A percentile compares a stretch with the other conserved stretches of the same genome.
These are phyloP conservation scores for Gossypium davidsonii DNA, from an alignment of 441 rosid genomes.

Conservation along the genomic window DNA sequence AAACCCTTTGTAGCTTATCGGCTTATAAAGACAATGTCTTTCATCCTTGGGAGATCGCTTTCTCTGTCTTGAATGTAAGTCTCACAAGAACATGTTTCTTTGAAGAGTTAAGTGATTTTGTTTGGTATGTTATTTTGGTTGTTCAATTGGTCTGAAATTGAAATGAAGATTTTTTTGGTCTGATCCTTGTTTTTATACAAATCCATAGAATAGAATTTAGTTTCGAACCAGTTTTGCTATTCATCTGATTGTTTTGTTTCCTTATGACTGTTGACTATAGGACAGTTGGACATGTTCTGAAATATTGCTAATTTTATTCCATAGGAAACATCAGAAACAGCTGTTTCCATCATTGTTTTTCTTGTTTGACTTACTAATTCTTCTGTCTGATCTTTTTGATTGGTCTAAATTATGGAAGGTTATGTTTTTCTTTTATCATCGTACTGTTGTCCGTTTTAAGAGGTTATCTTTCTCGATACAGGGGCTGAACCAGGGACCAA, in stretches of 20 bases:
- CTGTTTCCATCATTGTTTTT: not conserved
- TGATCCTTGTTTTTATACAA: not conserved
- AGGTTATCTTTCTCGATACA: constrained; percentile 24
- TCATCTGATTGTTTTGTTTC: constrained; percentile 7
- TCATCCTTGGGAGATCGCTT: constrained; percentile 90
- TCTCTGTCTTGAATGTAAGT: constrained; percentile 81
- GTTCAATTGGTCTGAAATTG: not conserved
- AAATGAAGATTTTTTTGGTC: not conserved
- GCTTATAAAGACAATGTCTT: constrained; percentile 63
- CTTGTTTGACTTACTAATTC: not conserved
- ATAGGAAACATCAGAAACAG: not conserved
- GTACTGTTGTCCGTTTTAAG: not conserved
- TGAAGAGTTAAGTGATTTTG: not conserved
- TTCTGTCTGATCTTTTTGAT: not conserved
- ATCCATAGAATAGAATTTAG: not conserved
- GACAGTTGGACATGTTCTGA: constrained; percentile 2
- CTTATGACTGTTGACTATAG: constrained; percentile 14
- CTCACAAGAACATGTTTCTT: not conserved
- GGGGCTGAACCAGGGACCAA: constrained; percentile 58
- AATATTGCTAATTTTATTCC: not conserved
- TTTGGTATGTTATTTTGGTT: not conserved
- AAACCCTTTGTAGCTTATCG: constrained; percentile 56
- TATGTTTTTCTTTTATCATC: not conserved
- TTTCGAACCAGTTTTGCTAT: not conserved
- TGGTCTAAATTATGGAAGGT: not conserved